Conservation (phyloP, 345 rosid genomes). For the Citrus maxima region DNA sequence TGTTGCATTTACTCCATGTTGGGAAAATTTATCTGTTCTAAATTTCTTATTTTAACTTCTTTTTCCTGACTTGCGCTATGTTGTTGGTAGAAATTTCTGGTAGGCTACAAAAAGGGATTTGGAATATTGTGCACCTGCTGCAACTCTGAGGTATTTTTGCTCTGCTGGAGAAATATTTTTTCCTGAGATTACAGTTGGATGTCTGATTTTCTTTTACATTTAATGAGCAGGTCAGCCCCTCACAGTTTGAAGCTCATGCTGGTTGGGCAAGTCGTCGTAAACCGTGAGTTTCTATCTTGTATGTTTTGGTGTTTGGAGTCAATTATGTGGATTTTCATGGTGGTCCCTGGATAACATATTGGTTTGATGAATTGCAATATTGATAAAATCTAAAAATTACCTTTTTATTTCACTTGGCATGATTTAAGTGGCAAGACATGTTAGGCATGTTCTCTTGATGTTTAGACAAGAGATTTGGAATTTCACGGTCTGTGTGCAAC, state of each 20-base stretch:
- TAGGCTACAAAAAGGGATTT: slow-evolving; percentile 76
- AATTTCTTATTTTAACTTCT: neutral
- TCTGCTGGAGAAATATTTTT: slow-evolving; percentile 11
- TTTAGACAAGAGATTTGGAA: neutral
- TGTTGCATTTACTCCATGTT: neutral
- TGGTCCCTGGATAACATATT: neutral
- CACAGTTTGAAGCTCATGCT: slow-evolving; percentile 96
- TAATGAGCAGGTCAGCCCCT: slow-evolving; percentile 77
- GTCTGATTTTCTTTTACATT: slow-evolving; percentile 20
- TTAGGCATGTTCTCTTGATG: neutral
- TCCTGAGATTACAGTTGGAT: slow-evolving; percentile 2
- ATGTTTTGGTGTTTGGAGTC: neutral
- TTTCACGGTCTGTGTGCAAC: neutral
- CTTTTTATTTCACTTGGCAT: neutral
- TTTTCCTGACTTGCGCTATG: slow-evolving; percentile 21
- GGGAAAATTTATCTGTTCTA: neutral
- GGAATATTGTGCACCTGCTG: slow-evolving; percentile 89
- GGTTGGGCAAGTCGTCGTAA: slow-evolving; percentile 88
- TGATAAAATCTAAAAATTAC: neutral
- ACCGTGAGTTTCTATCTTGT: slow-evolving; percentile 59
- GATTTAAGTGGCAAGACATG: neutral
- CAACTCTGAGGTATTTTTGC: slow-evolving; percentile 56
- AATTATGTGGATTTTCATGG: neutral
- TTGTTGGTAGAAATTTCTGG: slow-evolving; percentile 67
- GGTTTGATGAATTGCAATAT: neutral